These are phyloP conservation scores for Wickerhamomyces rabaulensis DNA, from an alignment of 805 yeast species.

Conservation along the genomic window DNA sequence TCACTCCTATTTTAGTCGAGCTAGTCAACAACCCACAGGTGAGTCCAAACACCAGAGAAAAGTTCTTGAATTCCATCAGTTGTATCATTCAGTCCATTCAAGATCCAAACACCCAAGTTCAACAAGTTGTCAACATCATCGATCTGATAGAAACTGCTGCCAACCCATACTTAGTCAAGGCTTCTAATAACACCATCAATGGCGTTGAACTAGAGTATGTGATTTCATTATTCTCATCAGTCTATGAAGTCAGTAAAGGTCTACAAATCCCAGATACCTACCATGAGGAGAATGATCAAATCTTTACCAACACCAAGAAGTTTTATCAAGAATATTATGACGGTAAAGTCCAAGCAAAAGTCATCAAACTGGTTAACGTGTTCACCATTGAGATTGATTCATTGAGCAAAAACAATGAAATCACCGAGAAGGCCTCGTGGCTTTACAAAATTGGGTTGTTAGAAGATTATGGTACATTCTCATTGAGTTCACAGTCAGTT, in stretches of 20 bases:
- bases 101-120: constrained; percentile 40
- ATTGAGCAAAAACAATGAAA: constrained; percentile 37
- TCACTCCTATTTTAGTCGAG: constrained; percentile 42
- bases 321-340: constrained; percentile 40
- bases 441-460: constrained; percentile 60
- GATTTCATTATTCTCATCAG: constrained; percentile 53
- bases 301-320: constrained; percentile 17
- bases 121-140: constrained; percentile 29
- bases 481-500: constrained; percentile 37
- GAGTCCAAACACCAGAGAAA: constrained; percentile 46
- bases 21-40: constrained; percentile 37
- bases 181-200: constrained; percentile 7
- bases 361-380: constrained; percentile 32
- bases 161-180: constrained; percentile 11
- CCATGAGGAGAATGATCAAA: constrained; percentile 24
- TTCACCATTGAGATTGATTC: constrained; percentile 36
- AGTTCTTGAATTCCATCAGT: constrained; percentile 57
- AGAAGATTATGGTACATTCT: constrained; percentile 68
- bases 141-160: constrained; percentile 25
- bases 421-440: constrained; percentile 59
- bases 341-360: constrained; percentile 40
- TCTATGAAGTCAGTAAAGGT: constrained; percentile 70
- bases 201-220: constrained; percentile 38
- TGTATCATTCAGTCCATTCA: constrained; percentile 53
- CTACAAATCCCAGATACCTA: constrained; percentile 54